Conservation (phyloP, 2,329 filamentous ascomycete species). For the Balansia obtecta region DNA sequence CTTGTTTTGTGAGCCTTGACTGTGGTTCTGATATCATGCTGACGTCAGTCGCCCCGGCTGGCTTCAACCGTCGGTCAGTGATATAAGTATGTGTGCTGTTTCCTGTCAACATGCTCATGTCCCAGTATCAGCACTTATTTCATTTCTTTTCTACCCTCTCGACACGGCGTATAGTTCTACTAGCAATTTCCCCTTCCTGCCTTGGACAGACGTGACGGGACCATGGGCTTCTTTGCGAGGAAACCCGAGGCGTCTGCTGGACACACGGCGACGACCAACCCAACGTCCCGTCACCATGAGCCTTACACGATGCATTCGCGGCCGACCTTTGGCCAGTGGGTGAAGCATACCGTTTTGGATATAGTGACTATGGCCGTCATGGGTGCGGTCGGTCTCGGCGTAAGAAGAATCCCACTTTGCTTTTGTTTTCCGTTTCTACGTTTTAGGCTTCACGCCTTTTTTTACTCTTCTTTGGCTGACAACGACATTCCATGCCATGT, state of each 20-base stretch:
- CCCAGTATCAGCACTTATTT: too few species aligned
- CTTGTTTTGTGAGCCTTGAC: not conserved
- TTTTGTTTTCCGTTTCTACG: not conserved
- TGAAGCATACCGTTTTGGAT: conserved; percentile 55
- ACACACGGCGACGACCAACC: not conserved
- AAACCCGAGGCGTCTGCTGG: not conserved
- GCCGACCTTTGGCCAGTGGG: conserved; percentile 56
- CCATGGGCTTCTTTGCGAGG: conserved; percentile 4
- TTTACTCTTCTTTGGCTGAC: not conserved
- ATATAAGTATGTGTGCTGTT: not conserved
- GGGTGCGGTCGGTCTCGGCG: conserved; percentile 54
- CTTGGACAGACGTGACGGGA: not conserved
- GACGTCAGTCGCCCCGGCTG: not conserved
- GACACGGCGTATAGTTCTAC: not conserved
- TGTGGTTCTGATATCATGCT: not conserved
- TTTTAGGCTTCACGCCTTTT: not conserved
- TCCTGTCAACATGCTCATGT: too few species aligned
- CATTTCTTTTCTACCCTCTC: too few species aligned
- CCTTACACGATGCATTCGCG: conserved; percentile 33
- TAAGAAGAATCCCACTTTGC: conserved; percentile 24
- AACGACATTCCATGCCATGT: too few species aligned
- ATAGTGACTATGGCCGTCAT: conserved; percentile 54
- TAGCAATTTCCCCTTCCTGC: not conserved
- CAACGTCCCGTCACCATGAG: conserved; percentile 3
- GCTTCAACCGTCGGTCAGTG: not conserved